phyloP scores from a whole-genome alignment of 2,329 filamentous ascomycete genomes.

The Blastomyces silverae region DNA sequence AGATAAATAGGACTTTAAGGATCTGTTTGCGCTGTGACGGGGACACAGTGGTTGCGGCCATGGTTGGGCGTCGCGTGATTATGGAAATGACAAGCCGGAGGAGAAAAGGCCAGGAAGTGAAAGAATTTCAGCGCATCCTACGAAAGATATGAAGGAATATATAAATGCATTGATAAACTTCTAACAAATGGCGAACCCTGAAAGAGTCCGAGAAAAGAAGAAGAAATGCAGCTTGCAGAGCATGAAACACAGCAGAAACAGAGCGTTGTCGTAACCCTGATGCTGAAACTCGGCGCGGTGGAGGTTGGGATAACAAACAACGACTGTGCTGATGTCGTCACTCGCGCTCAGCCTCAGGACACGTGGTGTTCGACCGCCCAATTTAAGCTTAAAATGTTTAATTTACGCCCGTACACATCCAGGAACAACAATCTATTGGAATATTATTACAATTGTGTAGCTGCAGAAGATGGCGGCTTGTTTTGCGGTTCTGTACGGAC shows the following conservation, averaged over 20 bases:
- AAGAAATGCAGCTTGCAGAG: background rate
- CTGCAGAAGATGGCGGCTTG: background rate
- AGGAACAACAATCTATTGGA: too few relatives aligned
- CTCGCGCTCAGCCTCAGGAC: background rate
- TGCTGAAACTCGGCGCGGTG: background rate
- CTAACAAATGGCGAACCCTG: background rate
- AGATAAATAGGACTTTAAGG: constrained; percentile 79
- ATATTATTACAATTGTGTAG: too few relatives aligned
- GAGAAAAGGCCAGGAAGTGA: background rate
- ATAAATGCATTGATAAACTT: background rate
- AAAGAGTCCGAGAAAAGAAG: background rate
- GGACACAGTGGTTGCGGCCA: constrained; percentile 37
- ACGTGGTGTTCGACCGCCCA: background rate
- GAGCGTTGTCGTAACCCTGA: background rate
- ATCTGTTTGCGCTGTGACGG: constrained; percentile 64
- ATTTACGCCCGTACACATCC: background rate
- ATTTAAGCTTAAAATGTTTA: background rate
- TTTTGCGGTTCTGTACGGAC: background rate
- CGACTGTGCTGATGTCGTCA: background rate
- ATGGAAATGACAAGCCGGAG: background rate
- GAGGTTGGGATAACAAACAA: background rate
- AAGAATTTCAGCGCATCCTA: background rate
- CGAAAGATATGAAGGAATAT: background rate
- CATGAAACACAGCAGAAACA: background rate
- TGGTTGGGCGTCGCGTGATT: constrained; percentile 17